A percentile compares a stretch with the other conserved stretches of the same genome.
Evolutionary conservation across 2,329 filamentous ascomycete genomes (phyloP).

Genomic region (Botrytis tulipae): DNA sequence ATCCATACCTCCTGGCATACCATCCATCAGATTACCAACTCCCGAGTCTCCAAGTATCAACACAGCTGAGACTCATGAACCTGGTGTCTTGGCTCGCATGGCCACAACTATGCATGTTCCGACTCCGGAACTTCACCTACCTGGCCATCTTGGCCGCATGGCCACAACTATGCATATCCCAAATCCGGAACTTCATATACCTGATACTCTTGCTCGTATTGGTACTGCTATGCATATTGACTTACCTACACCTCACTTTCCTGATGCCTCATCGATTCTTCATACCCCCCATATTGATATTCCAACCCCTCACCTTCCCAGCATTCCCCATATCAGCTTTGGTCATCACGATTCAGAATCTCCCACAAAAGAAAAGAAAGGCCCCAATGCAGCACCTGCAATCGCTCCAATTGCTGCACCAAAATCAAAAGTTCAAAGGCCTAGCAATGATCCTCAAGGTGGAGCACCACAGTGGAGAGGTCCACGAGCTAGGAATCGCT

Average conservation of each 20-base stretch:
- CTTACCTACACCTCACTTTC: neutral
- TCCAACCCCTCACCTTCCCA: neutral
- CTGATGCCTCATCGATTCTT: neutral
- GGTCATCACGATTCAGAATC: neutral
- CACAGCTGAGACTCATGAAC: neutral
- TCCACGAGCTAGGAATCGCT: conserved; percentile 15
- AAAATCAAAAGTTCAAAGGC: neutral
- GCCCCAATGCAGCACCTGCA: neutral
- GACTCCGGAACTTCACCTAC: neutral
- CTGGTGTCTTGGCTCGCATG: neutral
- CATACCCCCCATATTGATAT: conserved; percentile 10
- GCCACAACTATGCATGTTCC: neutral
- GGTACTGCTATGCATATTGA: neutral
- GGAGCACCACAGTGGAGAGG: conserved; percentile 17
- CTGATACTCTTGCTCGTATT: neutral
- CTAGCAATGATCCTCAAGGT: neutral
- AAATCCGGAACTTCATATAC: neutral
- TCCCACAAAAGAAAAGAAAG: neutral
- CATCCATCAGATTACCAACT: neutral
- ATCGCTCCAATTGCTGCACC: neutral
- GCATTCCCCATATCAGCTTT: conserved; percentile 3
- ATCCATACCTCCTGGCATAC: neutral
- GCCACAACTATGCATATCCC: neutral
- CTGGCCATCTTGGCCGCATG: neutral
- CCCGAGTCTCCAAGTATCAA: neutral